These are phyloP conservation scores for Spergularia bocconei DNA, from an alignment of 148 eudicot species.

Conservation along the genomic window DNA sequence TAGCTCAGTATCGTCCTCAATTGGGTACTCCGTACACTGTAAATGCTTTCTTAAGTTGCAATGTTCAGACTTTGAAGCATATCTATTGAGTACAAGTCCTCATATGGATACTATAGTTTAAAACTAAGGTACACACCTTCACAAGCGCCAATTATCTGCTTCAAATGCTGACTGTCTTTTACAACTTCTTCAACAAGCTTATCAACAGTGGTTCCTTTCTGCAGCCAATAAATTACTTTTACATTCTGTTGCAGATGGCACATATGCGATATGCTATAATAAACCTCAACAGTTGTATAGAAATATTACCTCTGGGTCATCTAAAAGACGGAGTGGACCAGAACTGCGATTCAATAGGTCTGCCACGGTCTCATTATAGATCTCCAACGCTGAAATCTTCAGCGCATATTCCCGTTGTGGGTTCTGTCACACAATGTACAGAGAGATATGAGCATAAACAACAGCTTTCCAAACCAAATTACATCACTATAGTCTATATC, in stretches of 20 bases:
- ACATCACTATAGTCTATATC: not conserved
- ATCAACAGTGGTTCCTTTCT: constrained; percentile 92
- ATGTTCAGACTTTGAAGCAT: not conserved
- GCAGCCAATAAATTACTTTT: constrained; percentile 26
- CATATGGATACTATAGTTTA: not conserved
- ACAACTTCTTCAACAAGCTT: constrained; percentile 79
- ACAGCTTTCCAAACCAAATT: constrained; percentile 7
- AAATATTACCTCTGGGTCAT: constrained; percentile 85
- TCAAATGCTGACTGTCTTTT: constrained; percentile 65
- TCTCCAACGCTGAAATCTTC: constrained; percentile 87
- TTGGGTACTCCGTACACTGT: not conserved
- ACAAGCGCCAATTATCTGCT: constrained; percentile 67
- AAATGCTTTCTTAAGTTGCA: not conserved
- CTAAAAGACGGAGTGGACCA: constrained; percentile 87
- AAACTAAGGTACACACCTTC: constrained; percentile 58
- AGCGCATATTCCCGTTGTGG: constrained; percentile 59
- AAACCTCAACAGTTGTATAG: constrained; percentile 3
- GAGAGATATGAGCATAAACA: constrained; percentile 7
- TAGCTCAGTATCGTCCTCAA: not conserved
- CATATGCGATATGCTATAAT: not conserved
- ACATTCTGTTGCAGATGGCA: constrained; percentile 4
- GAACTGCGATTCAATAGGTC: constrained; percentile 80
- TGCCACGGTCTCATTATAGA: constrained; percentile 87
- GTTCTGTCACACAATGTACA: constrained; percentile 41
- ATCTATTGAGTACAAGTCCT: not conserved